Percentiles rank a stretch among this genome's conserved stretches.
Conservation (phyloP, 208 protist species). For the Leishmania turanica region DNA sequence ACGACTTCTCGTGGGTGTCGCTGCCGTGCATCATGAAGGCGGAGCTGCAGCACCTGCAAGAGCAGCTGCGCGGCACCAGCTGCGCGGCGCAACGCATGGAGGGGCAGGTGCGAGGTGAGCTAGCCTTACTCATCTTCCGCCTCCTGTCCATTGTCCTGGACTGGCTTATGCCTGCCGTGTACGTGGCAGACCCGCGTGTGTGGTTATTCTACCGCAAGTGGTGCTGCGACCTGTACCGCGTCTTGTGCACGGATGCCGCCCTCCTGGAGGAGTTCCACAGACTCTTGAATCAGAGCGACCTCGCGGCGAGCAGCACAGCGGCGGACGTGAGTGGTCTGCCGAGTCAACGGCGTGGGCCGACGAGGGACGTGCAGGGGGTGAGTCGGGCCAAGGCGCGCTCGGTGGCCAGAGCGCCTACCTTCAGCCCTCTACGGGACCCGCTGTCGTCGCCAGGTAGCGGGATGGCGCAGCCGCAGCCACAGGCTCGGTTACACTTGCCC, state of each 20-base stretch:
- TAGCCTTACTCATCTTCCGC: constrained; percentile 76
- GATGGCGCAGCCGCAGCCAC: neutral
- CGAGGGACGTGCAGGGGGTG: neutral
- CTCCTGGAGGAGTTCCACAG: constrained; percentile 62
- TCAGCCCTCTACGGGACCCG: neutral
- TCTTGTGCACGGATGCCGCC: constrained; percentile 60
- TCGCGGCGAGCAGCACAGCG: constrained; percentile 13
- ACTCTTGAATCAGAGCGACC: constrained; percentile 40
- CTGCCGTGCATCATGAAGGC: constrained; percentile 29
- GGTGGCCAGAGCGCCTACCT: neutral
- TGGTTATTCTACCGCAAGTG: constrained; percentile 85
- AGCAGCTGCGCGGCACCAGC: constrained; percentile 17
- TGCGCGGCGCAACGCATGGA: constrained; percentile 27
- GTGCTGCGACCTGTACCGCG: constrained; percentile 79
- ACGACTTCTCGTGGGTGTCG: constrained; percentile 31
- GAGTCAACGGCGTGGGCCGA: neutral
- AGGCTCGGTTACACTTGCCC: neutral
- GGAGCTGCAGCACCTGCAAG: constrained; percentile 31
- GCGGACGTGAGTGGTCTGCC: neutral
- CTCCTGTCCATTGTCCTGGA: constrained; percentile 75
- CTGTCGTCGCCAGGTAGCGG: neutral
- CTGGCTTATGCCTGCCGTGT: constrained; percentile 79
- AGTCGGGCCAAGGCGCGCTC: neutral
- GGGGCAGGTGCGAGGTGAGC: constrained; percentile 69
- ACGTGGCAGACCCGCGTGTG: constrained; percentile 50